Evolutionary conservation across 2,329 filamentous ascomycete genomes (phyloP), one percentile per base, ranked within the genome.

Genomic region (Ampelomyces quisqualis): DNA sequence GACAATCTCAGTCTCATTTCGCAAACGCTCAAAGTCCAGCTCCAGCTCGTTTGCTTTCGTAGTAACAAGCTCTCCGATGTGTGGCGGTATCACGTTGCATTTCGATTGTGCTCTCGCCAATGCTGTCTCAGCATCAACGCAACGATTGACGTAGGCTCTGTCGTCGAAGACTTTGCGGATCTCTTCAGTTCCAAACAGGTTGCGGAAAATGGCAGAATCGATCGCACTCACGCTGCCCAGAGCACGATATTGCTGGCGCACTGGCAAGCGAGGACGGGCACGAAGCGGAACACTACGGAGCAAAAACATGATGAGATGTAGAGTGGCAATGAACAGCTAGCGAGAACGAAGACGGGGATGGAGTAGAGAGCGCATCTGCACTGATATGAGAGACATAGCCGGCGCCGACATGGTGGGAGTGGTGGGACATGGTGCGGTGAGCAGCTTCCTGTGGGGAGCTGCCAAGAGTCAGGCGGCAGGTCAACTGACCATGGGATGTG

Each of bases 161-260:
- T 78, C 76, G 19, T 73, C 70, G 54, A 78, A 78, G 38, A 75
- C 64, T 58, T 74, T 65, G 22, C 75, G 70, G 27, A 77, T 74
- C 46, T 77, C 74, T 4, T 76, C 69, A 1, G 74, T 77, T 7
- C 76, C 75, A 40, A 78, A 78, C 1, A 78, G 58, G 6, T 73
- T 75, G 3, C 74, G 69, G 49, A 77, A 78, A 13, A 79, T 69
- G 7, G 68, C 66, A 5, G 76, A 78, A 52, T 79, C 75, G 36
- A 77, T 71, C 24, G 62, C 62, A 40, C 61, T 63, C 31, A 65
- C 62, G 31, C 61, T 65, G 19, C 62, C 62, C 20, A 65, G 43
- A 13, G 45, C 34, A 27, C 62, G 57, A 8, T 55, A 54, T 38
- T 58, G 56, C 17, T 39, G 45, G 13, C 43, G 39, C 18, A 47